Evolutionary conservation across 2,329 filamentous ascomycete species (phyloP).

Genomic region (Fusarium buxicola): DNA sequence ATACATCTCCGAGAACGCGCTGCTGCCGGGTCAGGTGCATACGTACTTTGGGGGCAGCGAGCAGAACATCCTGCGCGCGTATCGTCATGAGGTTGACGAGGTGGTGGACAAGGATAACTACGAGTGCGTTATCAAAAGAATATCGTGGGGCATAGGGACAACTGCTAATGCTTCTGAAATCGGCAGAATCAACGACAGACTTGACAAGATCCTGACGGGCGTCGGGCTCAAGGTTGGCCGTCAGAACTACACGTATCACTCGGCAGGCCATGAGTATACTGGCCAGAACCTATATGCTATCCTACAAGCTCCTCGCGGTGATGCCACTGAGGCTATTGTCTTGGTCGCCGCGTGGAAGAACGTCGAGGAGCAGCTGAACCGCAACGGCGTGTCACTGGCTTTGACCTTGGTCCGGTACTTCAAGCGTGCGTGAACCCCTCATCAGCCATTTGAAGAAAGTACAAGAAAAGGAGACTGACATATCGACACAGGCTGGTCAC

Average conservation of each 20-base stretch:
- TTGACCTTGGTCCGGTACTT: slow-evolving; percentile 94
- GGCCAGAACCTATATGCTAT: slow-evolving; percentile 96
- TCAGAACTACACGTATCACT: slow-evolving; percentile 88
- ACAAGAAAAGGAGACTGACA: slow-evolving; percentile 30
- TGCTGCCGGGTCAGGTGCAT: slow-evolving; percentile 95
- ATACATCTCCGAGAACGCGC: slow-evolving; percentile 97
- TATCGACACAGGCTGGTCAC: slow-evolving; percentile 79
- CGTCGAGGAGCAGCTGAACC: slow-evolving; percentile 80
- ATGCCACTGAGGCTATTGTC: slow-evolving; percentile 97
- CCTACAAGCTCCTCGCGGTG: slow-evolving; percentile 90
- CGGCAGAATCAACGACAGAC: slow-evolving; percentile 71
- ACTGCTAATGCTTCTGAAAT: slow-evolving; percentile 2
- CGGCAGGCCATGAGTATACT: slow-evolving; percentile 77
- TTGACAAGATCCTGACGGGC: slow-evolving; percentile 80
- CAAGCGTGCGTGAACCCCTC: slow-evolving; percentile 68
- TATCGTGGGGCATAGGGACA: not conserved
- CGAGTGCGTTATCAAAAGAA: slow-evolving; percentile 56
- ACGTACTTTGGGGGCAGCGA: slow-evolving; percentile 98
- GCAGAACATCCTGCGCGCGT: slow-evolving; percentile 92
- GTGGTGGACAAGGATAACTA: slow-evolving; percentile 65
- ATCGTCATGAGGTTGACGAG: slow-evolving; percentile 82
- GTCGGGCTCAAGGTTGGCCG: slow-evolving; percentile 88
- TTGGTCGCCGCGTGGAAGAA: slow-evolving; percentile 91
- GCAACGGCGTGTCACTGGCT: slow-evolving; percentile 86
- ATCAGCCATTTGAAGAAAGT: not conserved